Evolutionary conservation across 2,329 filamentous ascomycete genomes (phyloP), one percentile per base, ranked within the genome.

Genomic region (Geosmithia flava): DNA sequence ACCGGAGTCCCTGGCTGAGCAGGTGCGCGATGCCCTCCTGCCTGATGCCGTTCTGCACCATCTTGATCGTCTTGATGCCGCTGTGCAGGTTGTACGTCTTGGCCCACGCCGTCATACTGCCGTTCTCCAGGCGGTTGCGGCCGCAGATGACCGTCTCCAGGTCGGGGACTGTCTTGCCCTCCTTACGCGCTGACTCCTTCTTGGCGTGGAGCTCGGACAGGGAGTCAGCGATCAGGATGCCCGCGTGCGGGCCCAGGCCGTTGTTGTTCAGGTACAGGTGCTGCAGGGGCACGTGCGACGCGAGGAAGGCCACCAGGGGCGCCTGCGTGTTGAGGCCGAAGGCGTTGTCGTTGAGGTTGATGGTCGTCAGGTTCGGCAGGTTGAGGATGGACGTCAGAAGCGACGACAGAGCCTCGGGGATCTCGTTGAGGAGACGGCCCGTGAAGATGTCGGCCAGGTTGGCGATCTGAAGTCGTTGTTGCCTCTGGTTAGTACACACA

Each of bases 401-500:
- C 50, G 80, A 82, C 44, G 85, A 86, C 48, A 98, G 80, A 7
- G 93, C 91, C 54, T 85, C 83, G 45, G 93, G 93, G 53, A 98
- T 98, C 65, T 98, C 93, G 65, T 82, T 85, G 53, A 97, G 81
- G 44, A 97, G 80, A 55, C 93, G 87, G 30, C 87, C 87, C 50
- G 93, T 98, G 72, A 97, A 98, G 72, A 98, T 95, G 66, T 98
- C 93, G 65, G 90, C 90, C 49, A 98, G 75, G 69, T 96, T 95
- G 61, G 87, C 90, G 60, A 83, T 72, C 80, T 83, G 58, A n/a
- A 33, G 50, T 7, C 8, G 30, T 7, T 27, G 20, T 13, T 44
- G 17, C 3, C n/a, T 44, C 11, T 16, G 15, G 23, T 46, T n/a
- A 46, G 33, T 8, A 27, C 23, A 27, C 23, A 27, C 23, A 5